Percentiles rank a stretch among this genome's conserved stretches.
Conservation (phyloP, 225 moss, liverwort and hornwort genomes). For the Rhytidiadelphus loreus region DNA sequence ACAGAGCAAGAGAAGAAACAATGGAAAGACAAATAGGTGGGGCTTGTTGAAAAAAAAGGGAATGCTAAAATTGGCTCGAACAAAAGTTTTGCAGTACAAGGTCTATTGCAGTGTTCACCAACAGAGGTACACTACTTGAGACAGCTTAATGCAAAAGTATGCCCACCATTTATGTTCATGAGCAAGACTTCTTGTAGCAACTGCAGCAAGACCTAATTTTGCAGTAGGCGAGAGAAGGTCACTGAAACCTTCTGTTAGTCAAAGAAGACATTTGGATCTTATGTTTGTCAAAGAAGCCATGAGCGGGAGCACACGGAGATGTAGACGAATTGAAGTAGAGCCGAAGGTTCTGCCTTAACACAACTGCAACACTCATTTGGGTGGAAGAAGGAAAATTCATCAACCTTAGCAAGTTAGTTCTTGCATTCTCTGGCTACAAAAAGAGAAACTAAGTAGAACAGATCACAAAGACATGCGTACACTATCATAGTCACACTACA, state of each 20-base stretch:
- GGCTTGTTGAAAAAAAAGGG: too few relatives aligned
- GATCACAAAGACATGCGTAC: rapidly evolving
- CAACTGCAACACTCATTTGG: neutral
- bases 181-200: neutral
- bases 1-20: neutral
- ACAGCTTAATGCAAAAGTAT: neutral
- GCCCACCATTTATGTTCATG: neutral
- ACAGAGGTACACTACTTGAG: too few relatives aligned
- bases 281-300: neutral
- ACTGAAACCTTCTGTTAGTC: neutral
- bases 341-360: too few relatives aligned
- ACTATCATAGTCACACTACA: neutral
- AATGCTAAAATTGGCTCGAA: too few relatives aligned
- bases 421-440: neutral
- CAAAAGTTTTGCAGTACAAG: neutral
- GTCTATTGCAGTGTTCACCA: neutral
- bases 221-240: neutral
- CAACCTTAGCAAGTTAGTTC: rapidly evolving
- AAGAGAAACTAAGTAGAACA: neutral
- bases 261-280: too few relatives aligned
- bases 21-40: too few relatives aligned
- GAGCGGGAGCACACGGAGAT: neutral
- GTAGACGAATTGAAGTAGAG: neutral
- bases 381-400: neutral
- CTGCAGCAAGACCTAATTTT: neutral